Evolutionary conservation across 257 asterid species (phyloP).

Genomic region (Forsythia suspensa): DNA sequence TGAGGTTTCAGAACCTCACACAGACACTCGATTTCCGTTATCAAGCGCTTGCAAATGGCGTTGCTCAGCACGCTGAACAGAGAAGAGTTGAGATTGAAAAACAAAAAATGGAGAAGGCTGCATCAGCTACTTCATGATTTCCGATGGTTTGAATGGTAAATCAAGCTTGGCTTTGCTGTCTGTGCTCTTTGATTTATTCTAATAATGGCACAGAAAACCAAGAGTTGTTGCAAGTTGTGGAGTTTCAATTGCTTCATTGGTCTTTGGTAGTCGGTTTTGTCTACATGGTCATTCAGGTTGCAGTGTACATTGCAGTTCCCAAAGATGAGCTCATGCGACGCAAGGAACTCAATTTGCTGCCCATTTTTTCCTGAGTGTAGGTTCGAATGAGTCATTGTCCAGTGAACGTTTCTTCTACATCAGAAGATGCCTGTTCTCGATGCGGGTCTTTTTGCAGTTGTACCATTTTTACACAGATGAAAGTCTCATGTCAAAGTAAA

Average conservation of each 20-base stretch:
- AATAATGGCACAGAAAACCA: slow-evolving; percentile 37
- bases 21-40: slow-evolving; percentile 81
- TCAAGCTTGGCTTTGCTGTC: slow-evolving; percentile 16
- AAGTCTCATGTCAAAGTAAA: slow-evolving; percentile 22
- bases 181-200: slow-evolving; percentile 38
- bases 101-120: not conserved
- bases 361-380: slow-evolving; percentile 24
- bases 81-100: slow-evolving; percentile 74
- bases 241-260: slow-evolving; percentile 34
- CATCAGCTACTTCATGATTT: slow-evolving; percentile 44
- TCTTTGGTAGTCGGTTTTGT: slow-evolving; percentile 25
- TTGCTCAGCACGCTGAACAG: slow-evolving; percentile 93
- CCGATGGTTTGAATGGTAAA: slow-evolving; percentile 2
- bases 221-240: slow-evolving; percentile 23
- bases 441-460: slow-evolving; percentile 31
- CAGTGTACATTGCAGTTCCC: slow-evolving; percentile 13
- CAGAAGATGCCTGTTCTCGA: slow-evolving; percentile 33
- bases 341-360: slow-evolving; percentile 29
- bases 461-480: slow-evolving; percentile 35
- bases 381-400: slow-evolving; percentile 21
- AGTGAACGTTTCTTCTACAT: slow-evolving; percentile 35
- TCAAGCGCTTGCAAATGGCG: slow-evolving; percentile 87
- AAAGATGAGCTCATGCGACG: slow-evolving; percentile 12
- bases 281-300: slow-evolving; percentile 18
- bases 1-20: slow-evolving; percentile 86